Evolutionary conservation across 2,329 filamentous ascomycete species (phyloP).

Genomic region (Diaporthe sp.): DNA sequence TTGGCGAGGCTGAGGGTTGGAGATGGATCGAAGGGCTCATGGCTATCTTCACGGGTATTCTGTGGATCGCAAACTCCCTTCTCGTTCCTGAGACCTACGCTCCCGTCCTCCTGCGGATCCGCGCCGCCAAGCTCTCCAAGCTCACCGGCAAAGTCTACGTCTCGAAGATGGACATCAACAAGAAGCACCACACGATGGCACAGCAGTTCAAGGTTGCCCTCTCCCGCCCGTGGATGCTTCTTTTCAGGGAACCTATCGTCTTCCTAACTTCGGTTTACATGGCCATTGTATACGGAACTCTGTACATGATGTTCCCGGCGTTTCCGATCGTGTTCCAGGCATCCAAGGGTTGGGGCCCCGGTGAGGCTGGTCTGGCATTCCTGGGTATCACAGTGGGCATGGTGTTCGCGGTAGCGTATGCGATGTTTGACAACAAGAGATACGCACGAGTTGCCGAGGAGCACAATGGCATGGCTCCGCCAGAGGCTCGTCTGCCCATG

Average conservation of each 20-base stretch:
- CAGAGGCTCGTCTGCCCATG: slow-evolving; percentile 73
- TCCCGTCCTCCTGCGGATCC: slow-evolving; percentile 64
- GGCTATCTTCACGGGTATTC: slow-evolving; percentile 69
- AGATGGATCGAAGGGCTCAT: slow-evolving; percentile 76
- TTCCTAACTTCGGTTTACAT: slow-evolving; percentile 32
- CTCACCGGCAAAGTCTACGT: slow-evolving; percentile 66
- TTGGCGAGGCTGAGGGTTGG: slow-evolving; percentile 73
- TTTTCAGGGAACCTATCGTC: slow-evolving; percentile 73
- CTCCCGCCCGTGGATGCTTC: slow-evolving; percentile 73
- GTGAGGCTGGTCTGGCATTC: slow-evolving; percentile 73
- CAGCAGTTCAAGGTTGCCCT: slow-evolving; percentile 68
- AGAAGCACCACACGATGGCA: slow-evolving; percentile 51
- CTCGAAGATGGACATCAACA: slow-evolving; percentile 59
- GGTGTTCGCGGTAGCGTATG: slow-evolving; percentile 65
- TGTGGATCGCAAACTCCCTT: slow-evolving; percentile 65
- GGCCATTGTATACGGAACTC: slow-evolving; percentile 38
- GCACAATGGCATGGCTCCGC: slow-evolving; percentile 66
- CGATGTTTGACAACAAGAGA: slow-evolving; percentile 64
- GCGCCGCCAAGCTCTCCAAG: slow-evolving; percentile 61
- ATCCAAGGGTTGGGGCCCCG: slow-evolving; percentile 66
- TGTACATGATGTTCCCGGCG: slow-evolving; percentile 61
- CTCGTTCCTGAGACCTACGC: slow-evolving; percentile 71
- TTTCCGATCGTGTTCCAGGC: slow-evolving; percentile 75
- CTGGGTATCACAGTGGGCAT: slow-evolving; percentile 77
- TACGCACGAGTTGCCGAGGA: slow-evolving; percentile 58